These are phyloP conservation scores for Vanrija humicola DNA, from an alignment of 1,284 basidiomycete genomes.

Conservation along the genomic window DNA sequence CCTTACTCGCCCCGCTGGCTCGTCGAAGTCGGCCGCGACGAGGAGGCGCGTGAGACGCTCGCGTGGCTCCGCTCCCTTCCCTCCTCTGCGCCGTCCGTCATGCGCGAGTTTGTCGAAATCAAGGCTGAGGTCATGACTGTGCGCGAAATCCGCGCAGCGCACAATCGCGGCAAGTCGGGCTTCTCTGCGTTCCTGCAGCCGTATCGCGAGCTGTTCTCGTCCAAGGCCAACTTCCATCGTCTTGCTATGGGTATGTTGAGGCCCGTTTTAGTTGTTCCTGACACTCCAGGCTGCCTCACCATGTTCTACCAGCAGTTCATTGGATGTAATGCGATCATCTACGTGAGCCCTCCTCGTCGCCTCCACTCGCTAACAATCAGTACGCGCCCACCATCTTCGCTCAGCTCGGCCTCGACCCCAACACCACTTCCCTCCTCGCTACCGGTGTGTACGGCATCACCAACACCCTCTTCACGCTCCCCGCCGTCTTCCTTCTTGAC, in stretches of 20 bases:
- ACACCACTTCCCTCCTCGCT: conserved; percentile 31
- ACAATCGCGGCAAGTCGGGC: neutral
- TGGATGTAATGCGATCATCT: conserved; percentile 15
- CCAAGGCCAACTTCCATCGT: conserved; percentile 14
- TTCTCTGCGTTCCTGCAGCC: conserved; percentile 3
- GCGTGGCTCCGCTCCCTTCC: conserved; percentile 24
- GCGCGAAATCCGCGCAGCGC: conserved; percentile 8
- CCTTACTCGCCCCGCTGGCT: conserved; percentile 32
- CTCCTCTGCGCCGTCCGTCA: conserved; percentile 18
- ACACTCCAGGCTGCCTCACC: neutral
- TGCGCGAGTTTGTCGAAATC: conserved; percentile 31
- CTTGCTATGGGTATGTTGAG: conserved; percentile 7
- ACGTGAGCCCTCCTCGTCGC: neutral
- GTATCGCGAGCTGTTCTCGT: conserved; percentile 14
- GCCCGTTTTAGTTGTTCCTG: neutral
- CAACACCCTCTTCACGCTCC: conserved; percentile 38
- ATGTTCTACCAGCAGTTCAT: conserved; percentile 24
- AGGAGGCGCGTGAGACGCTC: conserved; percentile 24
- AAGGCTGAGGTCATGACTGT: conserved; percentile 25
- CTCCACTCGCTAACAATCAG: conserved; percentile 1
- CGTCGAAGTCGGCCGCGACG: conserved; percentile 26
- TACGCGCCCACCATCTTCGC: conserved; percentile 29
- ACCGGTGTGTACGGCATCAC: conserved; percentile 44
- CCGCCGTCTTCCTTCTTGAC: conserved; percentile 39
- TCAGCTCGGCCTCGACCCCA: conserved; percentile 27